Conservation (phyloP, 345 rosid genomes). For the Hevea brasiliensis region DNA sequence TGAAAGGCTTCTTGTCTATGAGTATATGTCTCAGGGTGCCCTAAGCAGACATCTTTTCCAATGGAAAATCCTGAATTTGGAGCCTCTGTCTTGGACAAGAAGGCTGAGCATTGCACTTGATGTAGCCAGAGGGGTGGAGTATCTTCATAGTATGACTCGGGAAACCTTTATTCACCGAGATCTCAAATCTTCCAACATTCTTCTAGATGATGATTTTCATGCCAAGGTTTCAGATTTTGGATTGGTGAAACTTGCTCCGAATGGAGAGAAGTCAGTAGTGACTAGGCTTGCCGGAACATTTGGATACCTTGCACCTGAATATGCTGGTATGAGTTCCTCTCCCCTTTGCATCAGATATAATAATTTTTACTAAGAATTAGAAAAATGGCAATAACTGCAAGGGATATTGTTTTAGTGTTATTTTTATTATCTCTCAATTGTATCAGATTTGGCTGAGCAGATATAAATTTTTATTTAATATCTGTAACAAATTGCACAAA, state of each 20-base stretch:
- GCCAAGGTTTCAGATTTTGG: constrained; percentile 65
- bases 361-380: too few species aligned
- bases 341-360: too few species aligned
- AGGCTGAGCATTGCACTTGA: constrained; percentile 51
- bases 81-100: constrained; percentile 50
- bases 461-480: too few species aligned
- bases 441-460: too few species aligned
- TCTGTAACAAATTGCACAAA: too few species aligned
- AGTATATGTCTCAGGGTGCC: constrained; percentile 55
- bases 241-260: constrained; percentile 52
- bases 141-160: constrained; percentile 49
- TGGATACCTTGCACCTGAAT: constrained; percentile 66
- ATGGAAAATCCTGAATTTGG: constrained; percentile 34
- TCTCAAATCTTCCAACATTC: constrained; percentile 60
- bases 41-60: constrained; percentile 52
- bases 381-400: too few species aligned
- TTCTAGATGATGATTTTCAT: constrained; percentile 45
- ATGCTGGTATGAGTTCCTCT: constrained; percentile 43
- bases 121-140: constrained; percentile 61
- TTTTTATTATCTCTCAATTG: too few species aligned
- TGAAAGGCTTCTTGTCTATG: constrained; percentile 55
- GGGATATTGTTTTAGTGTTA: too few species aligned
- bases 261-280: constrained; percentile 46
- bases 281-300: constrained; percentile 60
- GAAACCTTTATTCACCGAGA: constrained; percentile 57